Base-by-base conservation (phyloP, 148 eudicot genomes). In the Selenicereus undatus region DNA sequence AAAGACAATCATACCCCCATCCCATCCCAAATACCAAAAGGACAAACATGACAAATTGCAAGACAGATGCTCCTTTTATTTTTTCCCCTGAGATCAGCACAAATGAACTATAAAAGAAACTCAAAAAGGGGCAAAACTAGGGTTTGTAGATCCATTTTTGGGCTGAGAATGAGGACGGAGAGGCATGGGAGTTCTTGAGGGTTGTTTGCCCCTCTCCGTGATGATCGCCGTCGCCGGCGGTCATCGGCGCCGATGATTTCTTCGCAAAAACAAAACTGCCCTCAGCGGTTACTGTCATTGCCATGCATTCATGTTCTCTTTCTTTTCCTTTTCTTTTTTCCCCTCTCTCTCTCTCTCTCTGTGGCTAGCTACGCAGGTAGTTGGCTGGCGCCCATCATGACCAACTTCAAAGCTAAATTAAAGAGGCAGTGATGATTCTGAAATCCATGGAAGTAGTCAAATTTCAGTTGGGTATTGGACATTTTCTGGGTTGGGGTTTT, bases 181-280 rank as follows among this genome's bases (percentile, higher is more conserved):
- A 11, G 58, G 16, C 18, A 0, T 52, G 58, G 83, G 83, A 62
- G 74, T 81, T 74, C 43, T 22, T 2, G 36, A 74, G 74, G 85
- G 80, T 58, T 36, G 71, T 62, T 82, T 82, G 78, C 58, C 81
- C 81, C 52, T 73, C 81, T 78, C 77, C 54, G 35, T 43, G 62
- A 81, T 75, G 32, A 29, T 14, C 52, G 52, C 52, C 60, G 26
- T 4, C 14, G 12, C 21, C 13, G 39, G 58, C 65, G 79, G 1
- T 56, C 58, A 29, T 81, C 52, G 12, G 22, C 1, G 82, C 85
- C 82, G 68, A 56, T 79, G 85, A 83, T 74, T 79, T 79, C 82
- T 74, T 39, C 68, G 8, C 68, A 7, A 8, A 22, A 10, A 24
- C 70, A 51, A 83, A 83, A 83, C 76, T 48, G 79, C 36, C 75